phyloP scores from a whole-genome alignment of 2,329 filamentous ascomycete genomes.

The Phaeosphaeria sp. region DNA sequence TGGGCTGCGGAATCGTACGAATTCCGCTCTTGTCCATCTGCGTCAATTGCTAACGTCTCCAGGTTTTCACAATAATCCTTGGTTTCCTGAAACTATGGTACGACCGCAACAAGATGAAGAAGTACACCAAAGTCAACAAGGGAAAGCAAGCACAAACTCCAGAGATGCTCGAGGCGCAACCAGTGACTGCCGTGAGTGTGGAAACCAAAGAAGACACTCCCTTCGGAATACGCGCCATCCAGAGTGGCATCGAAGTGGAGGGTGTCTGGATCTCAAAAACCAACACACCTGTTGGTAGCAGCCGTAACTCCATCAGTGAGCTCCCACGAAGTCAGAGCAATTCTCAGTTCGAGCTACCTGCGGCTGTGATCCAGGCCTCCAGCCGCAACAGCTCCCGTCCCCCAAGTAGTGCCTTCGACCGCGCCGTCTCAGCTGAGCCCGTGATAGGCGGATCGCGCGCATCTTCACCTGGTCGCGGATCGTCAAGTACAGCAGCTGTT shows the following conservation, averaged over 20 bases:
- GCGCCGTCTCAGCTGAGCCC: slow-evolving; percentile 47
- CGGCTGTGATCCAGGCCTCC: slow-evolving; percentile 35
- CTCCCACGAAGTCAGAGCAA: slow-evolving; percentile 37
- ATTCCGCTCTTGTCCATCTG: not conserved
- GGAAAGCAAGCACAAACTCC: slow-evolving; percentile 55
- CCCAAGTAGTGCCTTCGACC: slow-evolving; percentile 46
- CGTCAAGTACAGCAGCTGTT: slow-evolving; percentile 38
- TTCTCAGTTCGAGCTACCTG: slow-evolving; percentile 42
- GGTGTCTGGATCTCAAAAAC: slow-evolving; percentile 68
- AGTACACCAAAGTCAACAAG: slow-evolving; percentile 50
- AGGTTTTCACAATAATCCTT: slow-evolving; percentile 69
- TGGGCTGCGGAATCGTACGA: slow-evolving; percentile 71
- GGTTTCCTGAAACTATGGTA: slow-evolving; percentile 70
- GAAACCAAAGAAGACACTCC: slow-evolving; percentile 71
- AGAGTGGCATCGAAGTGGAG: slow-evolving; percentile 82
- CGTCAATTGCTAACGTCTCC: slow-evolving; percentile 32
- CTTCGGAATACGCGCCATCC: slow-evolving; percentile 84
- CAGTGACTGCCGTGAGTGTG: slow-evolving; percentile 54
- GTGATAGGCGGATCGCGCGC: slow-evolving; percentile 39
- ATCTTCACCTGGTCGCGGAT: slow-evolving; percentile 36
- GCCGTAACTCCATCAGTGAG: slow-evolving; percentile 41
- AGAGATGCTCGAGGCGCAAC: slow-evolving; percentile 70
- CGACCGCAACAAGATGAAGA: slow-evolving; percentile 50
- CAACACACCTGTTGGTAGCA: slow-evolving; percentile 52
- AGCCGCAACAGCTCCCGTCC: slow-evolving; percentile 44